phyloP scores from a whole-genome alignment of 305 asterid genomes.

The Fraxinus dipetala region DNA sequence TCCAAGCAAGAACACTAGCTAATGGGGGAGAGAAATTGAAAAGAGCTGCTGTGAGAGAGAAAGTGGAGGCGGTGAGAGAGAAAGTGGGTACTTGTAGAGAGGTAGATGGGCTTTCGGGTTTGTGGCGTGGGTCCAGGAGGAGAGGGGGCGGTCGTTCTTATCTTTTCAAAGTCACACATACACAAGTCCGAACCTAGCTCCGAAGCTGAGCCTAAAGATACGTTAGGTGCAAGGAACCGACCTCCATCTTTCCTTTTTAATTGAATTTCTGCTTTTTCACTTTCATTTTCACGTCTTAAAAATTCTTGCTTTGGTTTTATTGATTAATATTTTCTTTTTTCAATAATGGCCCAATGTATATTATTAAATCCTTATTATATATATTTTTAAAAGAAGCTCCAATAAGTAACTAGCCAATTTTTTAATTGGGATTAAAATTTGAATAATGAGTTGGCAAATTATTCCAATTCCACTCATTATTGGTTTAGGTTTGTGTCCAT shows the following conservation, averaged over 20 bases:
- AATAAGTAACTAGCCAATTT: neutral
- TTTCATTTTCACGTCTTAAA: slow-evolving; percentile 30
- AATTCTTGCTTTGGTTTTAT: slow-evolving; percentile 32
- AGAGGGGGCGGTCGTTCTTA: slow-evolving; percentile 53
- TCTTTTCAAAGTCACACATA: slow-evolving; percentile 52
- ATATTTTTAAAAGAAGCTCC: neutral
- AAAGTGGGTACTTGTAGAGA: slow-evolving; percentile 27
- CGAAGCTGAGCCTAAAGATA: slow-evolving; percentile 51
- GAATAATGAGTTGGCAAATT: slow-evolving; percentile 38
- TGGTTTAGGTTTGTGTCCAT: slow-evolving; percentile 21
- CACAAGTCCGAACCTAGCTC: slow-evolving; percentile 52
- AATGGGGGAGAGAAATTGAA: slow-evolving; percentile 19
- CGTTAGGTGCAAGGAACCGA: slow-evolving; percentile 86
- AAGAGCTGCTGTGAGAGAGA: slow-evolving; percentile 34
- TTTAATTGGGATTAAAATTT: neutral
- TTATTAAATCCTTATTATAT: neutral
- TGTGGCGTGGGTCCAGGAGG: neutral
- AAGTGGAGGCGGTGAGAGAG: slow-evolving; percentile 56
- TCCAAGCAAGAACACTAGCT: neutral
- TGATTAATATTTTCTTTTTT: neutral
- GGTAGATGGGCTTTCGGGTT: neutral
- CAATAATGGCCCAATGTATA: neutral
- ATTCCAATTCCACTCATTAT: slow-evolving; percentile 30
- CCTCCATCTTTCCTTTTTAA: slow-evolving; percentile 68
- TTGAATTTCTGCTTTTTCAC: slow-evolving; percentile 25